These are phyloP conservation scores for Polytrichum commune DNA, from an alignment of 225 moss, liverwort and hornwort genomes.

Conservation along the genomic window DNA sequence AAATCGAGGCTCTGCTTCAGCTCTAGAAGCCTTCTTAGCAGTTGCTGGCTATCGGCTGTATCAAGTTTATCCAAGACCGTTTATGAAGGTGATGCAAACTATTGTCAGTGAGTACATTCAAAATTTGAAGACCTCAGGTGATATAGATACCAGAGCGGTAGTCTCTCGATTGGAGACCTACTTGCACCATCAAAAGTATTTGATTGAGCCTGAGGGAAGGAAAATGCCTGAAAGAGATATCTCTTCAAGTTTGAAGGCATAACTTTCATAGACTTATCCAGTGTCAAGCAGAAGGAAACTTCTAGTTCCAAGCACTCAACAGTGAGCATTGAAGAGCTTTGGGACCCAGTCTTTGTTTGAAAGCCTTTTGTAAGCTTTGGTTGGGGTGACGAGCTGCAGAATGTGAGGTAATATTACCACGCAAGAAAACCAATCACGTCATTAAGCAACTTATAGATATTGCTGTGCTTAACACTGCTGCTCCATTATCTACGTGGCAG, in stretches of 20 bases:
- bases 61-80: slow-evolving; percentile 53
- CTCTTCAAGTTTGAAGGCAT: slow-evolving; percentile 66
- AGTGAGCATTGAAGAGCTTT: no score
- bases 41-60: slow-evolving; percentile 55
- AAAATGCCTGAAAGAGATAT: slow-evolving; percentile 67
- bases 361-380: no score
- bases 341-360: no score
- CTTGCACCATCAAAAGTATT: slow-evolving; percentile 67
- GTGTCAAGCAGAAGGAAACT: no score
- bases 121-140: slow-evolving; percentile 67
- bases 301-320: no score
- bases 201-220: slow-evolving; percentile 73
- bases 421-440: no score
- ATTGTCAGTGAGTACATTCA: slow-evolving; percentile 51
- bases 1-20: slow-evolving; percentile 77
- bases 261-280: background rate
- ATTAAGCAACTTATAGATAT: no score
- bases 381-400: no score
- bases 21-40: slow-evolving; percentile 75
- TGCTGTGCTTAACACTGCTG: no score
- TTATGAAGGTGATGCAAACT: slow-evolving; percentile 63
- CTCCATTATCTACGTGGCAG: no score
- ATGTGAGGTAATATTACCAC: no score
- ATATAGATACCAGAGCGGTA: slow-evolving; percentile 70
- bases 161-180: slow-evolving; percentile 86